Base-by-base conservation (phyloP, 345 rosid genomes). In the Salix viminalis region DNA sequence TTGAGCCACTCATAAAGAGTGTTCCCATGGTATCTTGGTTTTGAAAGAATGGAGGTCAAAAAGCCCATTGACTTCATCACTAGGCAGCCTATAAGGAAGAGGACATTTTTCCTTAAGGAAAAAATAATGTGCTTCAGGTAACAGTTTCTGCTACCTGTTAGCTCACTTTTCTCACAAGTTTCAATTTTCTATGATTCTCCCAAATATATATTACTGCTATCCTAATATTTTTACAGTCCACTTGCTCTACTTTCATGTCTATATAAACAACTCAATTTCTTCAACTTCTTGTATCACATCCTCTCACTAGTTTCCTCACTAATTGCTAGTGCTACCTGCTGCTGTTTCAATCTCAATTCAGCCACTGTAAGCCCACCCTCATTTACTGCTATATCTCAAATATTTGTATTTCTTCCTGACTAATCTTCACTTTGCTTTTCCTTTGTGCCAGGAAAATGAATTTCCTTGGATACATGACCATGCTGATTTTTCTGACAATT, bases 81-180 rank as follows among this genome's bases (percentile, higher is more conserved):
- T 6, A 8, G 18, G 41, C 71, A 72, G 50, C 39, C 69, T 66
- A 15, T 16, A 15, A 73, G 61, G 3, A 70, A 71, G 67, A 56
- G 50, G 48, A 4, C 30, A 13, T 19, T 71, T 44, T 41, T 64
- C 28, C 10, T 6, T 34, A 12, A 60, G 23, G 12, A 54, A 18
- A 7, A 32, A 23, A 34, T 13, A 14, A 32, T 14, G 64, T 73
- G 68, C 67, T 39, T n/a, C 52, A 34, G 67, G 42, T 18, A 23
- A 26, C 46, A 70, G 36, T 78, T 82, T 85, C 79, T 21, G 84
- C 65, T 80, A 69, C 70, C 24, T 72, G 79, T 80, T 65, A 75
- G 67, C 76, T 68, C 56, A 71, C 82, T 52, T 68, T 56, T 4
- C 69, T 56, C 24, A n/a, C 62, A 56, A 56, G 62, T 56, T n/a